Evolutionary conservation across 441 rosid genomes (phyloP).

Genomic region (Euphorbia neoarborescens): DNA sequence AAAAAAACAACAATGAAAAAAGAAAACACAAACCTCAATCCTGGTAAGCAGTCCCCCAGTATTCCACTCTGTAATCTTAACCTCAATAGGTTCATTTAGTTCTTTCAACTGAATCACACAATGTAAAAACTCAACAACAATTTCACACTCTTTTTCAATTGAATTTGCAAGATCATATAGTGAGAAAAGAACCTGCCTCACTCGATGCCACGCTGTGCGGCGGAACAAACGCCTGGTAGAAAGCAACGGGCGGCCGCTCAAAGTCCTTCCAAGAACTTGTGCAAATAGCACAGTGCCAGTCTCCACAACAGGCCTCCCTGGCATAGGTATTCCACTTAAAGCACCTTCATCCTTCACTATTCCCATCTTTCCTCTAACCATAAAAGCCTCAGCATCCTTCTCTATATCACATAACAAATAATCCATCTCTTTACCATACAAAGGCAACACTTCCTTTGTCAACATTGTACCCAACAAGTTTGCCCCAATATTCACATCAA

Average conservation of each 20-base stretch:
- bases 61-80: constrained; percentile 77
- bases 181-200: constrained; percentile 94
- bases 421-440: constrained; percentile 62
- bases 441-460: constrained; percentile 83
- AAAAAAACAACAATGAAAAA: constrained; percentile 10
- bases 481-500: constrained; percentile 77
- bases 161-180: constrained; percentile 11
- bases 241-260: constrained; percentile 82
- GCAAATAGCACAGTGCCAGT: constrained; percentile 75
- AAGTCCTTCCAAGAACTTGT: constrained; percentile 80
- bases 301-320: constrained; percentile 77
- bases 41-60: constrained; percentile 82
- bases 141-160: constrained; percentile 5
- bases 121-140: constrained; percentile 15
- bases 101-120: constrained; percentile 59
- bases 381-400: constrained; percentile 42
- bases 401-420: constrained; percentile 58
- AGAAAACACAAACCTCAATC: constrained; percentile 51
- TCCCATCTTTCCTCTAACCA: constrained; percentile 74
- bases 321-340: constrained; percentile 29
- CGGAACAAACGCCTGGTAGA: constrained; percentile 61
- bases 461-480: constrained; percentile 82
- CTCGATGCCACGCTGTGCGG: constrained; percentile 79
- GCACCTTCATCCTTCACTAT: constrained; percentile 59
- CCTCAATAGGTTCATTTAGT: constrained; percentile 69